Evolutionary conservation across 2,329 filamentous ascomycete genomes (phyloP), one percentile per base, ranked within the genome.

Genomic region (Aspergillus ochraceus): DNA sequence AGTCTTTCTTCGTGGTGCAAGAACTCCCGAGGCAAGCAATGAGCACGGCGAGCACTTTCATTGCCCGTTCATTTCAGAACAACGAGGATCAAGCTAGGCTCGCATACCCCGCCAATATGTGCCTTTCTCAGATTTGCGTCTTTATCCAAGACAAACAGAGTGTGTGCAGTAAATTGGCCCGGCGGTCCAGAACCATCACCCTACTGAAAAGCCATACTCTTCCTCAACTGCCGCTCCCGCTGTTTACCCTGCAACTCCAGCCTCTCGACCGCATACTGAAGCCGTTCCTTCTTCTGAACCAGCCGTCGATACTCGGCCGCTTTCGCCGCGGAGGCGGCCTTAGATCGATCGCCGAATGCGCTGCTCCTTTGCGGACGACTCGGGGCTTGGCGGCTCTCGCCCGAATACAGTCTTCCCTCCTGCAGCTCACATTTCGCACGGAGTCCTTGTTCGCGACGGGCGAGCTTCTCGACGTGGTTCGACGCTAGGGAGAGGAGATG

Each of bases 191-290:
- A 17, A 20, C 19, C 32, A 6, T n/a, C 9, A 39, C 17, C 30
- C 72, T 67, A 78, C 59, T 77, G 75, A 51, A 83, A 82, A 62
- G 87, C 87, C 85, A 90, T 88, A 73, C 87, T 90, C 84, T 88
- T 90, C 73, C 88, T 83, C 77, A 91, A 74, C 71, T 90, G 88
- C 66, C 88, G 82, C 75, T 90, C 85, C 71, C 84, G 79, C 77
- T 97, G 92, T 67, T 87, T 83, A n/a, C 91, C 90, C 79, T 97
- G 91, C 69, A 97, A 73, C 80, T 95, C 91, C 65, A 97, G 76
- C 61, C 92, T 84, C 72, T 95, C 91, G 19, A 97, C 91, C 29
- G 91, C 89, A 79, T 96, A 97, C 73, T 90, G 88, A 67, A 97
- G 78, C 53, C 91, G 86, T 76, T 96, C 92, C 76, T 91, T 94